Conservation (phyloP, 805 yeast species). For the Lipomyces chichibuensis region DNA sequence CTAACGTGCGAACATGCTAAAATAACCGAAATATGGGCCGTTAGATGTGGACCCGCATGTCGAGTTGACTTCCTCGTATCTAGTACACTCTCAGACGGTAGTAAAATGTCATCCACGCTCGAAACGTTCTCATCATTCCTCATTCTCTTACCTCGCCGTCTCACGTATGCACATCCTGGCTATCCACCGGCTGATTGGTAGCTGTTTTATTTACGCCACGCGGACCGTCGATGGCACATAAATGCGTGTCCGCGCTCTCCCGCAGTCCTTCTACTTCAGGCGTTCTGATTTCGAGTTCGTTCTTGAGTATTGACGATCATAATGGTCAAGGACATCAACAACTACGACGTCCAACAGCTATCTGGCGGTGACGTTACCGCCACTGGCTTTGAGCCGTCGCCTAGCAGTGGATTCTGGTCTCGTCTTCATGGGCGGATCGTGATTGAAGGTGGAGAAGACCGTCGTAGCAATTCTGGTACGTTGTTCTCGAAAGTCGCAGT, state of each 20-base stretch:
- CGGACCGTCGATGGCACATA: no score
- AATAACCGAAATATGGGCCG: no score
- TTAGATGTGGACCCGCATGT: no score
- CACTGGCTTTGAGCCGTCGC: constrained; percentile 2
- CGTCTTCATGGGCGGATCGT: constrained; percentile 15
- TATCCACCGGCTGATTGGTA: no score
- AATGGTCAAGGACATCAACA: constrained; percentile 1
- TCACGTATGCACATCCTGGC: no score
- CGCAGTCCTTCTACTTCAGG: background rate
- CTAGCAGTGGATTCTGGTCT: constrained; percentile 17
- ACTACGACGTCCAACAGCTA: constrained; percentile 4
- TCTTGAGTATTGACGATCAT: background rate
- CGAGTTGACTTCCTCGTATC: no score
- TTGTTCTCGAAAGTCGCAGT: background rate
- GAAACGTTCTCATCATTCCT: no score
- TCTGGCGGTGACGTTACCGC: background rate
- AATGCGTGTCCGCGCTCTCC: background rate
- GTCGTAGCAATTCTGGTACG: constrained; percentile 18
- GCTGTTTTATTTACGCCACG: no score
- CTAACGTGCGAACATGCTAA: no score
- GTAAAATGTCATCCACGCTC: no score
- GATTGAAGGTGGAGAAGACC: constrained; percentile 16
- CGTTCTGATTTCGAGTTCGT: background rate
- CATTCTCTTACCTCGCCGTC: no score
- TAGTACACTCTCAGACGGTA: no score